Conservation (phyloP, 345 rosid genomes). For the Euphorbia lathyris region DNA sequence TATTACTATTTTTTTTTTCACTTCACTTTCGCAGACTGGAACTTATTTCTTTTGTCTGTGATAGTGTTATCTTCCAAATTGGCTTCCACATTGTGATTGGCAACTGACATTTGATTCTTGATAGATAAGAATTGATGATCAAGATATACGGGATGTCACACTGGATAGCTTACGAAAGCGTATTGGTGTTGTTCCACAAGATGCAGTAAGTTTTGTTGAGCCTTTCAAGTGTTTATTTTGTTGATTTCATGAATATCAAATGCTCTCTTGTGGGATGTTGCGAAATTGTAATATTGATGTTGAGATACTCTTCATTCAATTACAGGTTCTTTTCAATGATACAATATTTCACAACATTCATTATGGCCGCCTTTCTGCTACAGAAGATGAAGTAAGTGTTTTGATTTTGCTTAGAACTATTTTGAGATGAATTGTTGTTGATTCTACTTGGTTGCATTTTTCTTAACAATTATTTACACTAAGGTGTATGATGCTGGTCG, state of each 20-base stretch:
- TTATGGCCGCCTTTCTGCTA: conserved; percentile 89
- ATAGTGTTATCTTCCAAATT: not conserved
- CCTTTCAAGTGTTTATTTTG: not conserved
- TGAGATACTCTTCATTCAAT: conserved; percentile 20
- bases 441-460: conserved; percentile 1
- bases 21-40: not conserved
- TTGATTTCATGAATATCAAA: conserved; percentile 5
- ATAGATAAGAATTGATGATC: conserved; percentile 81
- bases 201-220: conserved; percentile 61
- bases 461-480: conserved; percentile 17
- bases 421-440: not conserved
- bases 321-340: conserved; percentile 94
- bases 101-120: conserved; percentile 9
- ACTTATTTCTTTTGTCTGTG: conserved; percentile 6
- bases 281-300: conserved; percentile 10
- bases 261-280: not conserved
- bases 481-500: conserved; percentile 98
- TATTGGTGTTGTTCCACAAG: conserved; percentile 97
- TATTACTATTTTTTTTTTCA: not conserved
- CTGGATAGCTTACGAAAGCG: conserved; percentile 66
- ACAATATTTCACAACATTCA: conserved; percentile 94
- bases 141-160: conserved; percentile 74
- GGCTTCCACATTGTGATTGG: not conserved
- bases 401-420: not conserved
- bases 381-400: conserved; percentile 71